Percentiles rank a stretch among this genome's conserved stretches.
phyloP scores from a whole-genome alignment of 495 filamentous ascomycete genomes.

The Talaromyces ruber region DNA sequence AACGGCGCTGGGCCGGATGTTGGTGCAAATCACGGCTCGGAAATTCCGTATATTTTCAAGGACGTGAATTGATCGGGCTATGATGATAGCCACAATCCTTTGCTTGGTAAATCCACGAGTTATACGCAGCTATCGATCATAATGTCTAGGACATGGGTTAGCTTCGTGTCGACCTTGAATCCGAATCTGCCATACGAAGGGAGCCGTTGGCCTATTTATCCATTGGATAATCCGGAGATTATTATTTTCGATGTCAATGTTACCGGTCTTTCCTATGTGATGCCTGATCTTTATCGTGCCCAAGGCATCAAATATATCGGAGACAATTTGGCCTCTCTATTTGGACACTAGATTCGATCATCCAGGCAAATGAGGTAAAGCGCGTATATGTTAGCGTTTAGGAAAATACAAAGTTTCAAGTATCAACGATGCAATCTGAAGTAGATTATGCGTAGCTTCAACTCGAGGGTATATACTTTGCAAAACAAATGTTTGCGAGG shows the following conservation, averaged over 20 bases:
- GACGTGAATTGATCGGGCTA: not conserved
- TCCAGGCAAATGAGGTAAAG: too few relatives aligned
- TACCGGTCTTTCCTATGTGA: not conserved
- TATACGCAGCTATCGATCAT: constrained; percentile 37
- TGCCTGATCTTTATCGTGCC: not conserved
- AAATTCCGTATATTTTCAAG: not conserved
- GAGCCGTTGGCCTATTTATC: not conserved
- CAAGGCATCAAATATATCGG: not conserved
- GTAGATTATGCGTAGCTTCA: constrained; percentile 41
- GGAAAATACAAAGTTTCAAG: not conserved
- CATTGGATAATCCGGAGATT: not conserved
- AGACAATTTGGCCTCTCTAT: not conserved
- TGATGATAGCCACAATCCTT: not conserved
- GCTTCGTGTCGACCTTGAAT: constrained; percentile 42
- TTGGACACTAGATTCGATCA: not conserved
- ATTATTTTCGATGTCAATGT: not conserved
- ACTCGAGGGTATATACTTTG: constrained; percentile 44
- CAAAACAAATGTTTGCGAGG: constrained; percentile 30
- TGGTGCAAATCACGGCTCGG: not conserved
- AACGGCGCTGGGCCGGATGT: not conserved
- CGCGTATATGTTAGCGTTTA: not conserved
- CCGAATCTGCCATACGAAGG: constrained; percentile 15
- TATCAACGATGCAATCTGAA: constrained; percentile 14
- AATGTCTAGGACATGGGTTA: constrained; percentile 48
- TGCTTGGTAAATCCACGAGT: not conserved